Conservation (phyloP, 2,329 filamentous ascomycete genomes). For the Cladosporium velox region DNA sequence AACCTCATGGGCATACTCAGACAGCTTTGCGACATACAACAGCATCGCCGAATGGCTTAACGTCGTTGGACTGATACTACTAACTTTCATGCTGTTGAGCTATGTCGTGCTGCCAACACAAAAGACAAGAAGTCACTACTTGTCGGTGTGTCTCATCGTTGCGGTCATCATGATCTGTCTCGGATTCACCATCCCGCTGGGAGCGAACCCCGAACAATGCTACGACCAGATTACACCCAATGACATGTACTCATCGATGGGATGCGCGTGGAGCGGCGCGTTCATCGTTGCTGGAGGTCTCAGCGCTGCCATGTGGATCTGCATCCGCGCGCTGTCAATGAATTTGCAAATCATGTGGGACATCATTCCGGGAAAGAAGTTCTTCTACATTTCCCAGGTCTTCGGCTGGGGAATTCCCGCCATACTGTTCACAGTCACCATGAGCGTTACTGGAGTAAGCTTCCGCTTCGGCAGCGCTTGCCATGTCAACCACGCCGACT, state of each 20-base stretch:
- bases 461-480: constrained; percentile 91
- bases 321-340: constrained; percentile 84
- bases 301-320: constrained; percentile 83
- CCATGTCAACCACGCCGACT: constrained; percentile 89
- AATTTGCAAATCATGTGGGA: constrained; percentile 99
- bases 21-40: constrained; percentile 60
- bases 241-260: constrained; percentile 78
- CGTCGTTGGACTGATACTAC: constrained; percentile 70
- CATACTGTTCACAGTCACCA: constrained; percentile 71
- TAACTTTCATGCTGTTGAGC: constrained; percentile 74
- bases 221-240: constrained; percentile 89
- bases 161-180: constrained; percentile 82
- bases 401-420: constrained; percentile 83
- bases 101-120: constrained; percentile 81
- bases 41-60: constrained; percentile 77
- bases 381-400: constrained; percentile 82
- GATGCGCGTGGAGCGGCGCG: constrained; percentile 85
- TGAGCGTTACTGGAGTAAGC: constrained; percentile 86
- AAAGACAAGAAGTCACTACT: constrained; percentile 87
- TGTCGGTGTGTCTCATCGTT: constrained; percentile 82
- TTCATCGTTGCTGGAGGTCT: constrained; percentile 86
- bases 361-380: constrained; percentile 79
- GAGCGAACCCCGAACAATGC: constrained; percentile 76
- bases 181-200: constrained; percentile 87
- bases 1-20: constrained; percentile 71